Evolutionary conservation across 1,284 basidiomycete species (phyloP), one percentile per base, ranked within the genome.

Genomic region (Cutaneotrichosporon daszewskae): DNA sequence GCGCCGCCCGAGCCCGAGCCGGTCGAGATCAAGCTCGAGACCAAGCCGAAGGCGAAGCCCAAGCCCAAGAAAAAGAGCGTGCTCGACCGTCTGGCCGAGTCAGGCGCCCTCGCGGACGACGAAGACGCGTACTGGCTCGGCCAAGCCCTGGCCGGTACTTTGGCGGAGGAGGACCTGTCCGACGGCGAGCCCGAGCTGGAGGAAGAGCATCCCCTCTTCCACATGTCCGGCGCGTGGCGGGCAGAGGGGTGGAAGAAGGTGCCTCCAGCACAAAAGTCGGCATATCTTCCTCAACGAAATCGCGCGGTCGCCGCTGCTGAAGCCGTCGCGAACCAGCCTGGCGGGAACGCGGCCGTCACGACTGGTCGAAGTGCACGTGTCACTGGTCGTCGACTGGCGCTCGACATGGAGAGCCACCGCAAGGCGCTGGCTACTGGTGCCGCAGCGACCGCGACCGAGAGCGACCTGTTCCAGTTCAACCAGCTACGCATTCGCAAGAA

Each of bases 401-500:
- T 88, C 58, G 92, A 90, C n/a, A 77, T 97, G 64, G 95, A 97
- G 66, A 87, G 94, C 72, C 87, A 94, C 73, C 90, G 92, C 60
- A 78, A 76, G 59, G 45, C 45, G 11, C 16, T 20, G 5, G 43
- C 24, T 5, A 23, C 28, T 5, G 40, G 33, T 11, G 36, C 29
- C 10, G 29, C 43, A 1, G 39, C 38, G 1, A 34, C 47, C 2
- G 39, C 46, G 3, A 62, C 61, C 0, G 55, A 71, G 22, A 76
- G 76, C 34, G 77, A 79, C 57, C 63, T 78, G 19, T 74, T 97
- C 77, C 94, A 96, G 74, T 97, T 97, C 77, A 98, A 98, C 71
- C 95, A 98, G 74, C 79, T 99, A 28, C 87, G 95, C 66, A 91
- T 90, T 29, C 78, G 95, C 51, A 98, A 98, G 80, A 99, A 99